Base-by-base conservation (phyloP, 768 basidiomycete species). In the Boletus sp. region DNA sequence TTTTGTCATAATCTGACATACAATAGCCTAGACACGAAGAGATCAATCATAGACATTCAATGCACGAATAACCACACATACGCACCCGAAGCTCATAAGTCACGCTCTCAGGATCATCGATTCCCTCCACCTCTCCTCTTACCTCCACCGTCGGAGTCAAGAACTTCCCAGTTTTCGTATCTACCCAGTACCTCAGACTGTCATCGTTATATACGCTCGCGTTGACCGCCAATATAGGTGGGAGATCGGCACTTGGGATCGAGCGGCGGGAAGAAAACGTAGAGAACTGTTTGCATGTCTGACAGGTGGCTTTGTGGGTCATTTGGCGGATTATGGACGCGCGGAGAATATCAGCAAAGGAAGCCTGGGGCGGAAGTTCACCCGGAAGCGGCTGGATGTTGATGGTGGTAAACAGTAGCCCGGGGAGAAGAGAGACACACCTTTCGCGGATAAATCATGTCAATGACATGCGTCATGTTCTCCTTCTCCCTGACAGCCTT, bases 221-320 rank as follows among this genome's bases (percentile, higher is more conserved):
- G 70, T 98, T 98, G 59, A 99, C 71, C 0, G 90, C 86, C 11
- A 99, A 73, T 19, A 98, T 77, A 0, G 93, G 87, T 0, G 97
- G 97, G 1, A 98, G 74, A 51, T 85, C 81, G 44, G 71, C 67
- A 11, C 82, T 78, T 17, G 83, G 72, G 34, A 88, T 83, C 2
- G 83, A 84, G 13, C 90, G 83, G 38, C 79, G 78, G 33, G 84
- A 85, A 37, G 84, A 80, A 57, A 96, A 88, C 14, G 77, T 85
- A 2, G 88, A 72, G 62, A 88, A 84, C 35, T 85, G 83, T 67
- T 86, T 88, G 76, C 96, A 98, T 2, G 76, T 79, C 57, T 83
- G 83, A 68, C 97, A 99, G 8, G 83, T 88, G 7, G 91, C 88
- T 70, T 92, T 95, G 66, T 95, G 90, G 19, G 83, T 80, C 58